phyloP scores from a whole-genome alignment of 768 basidiomycete genomes.

The Leucosporidium creatinivorum region DNA sequence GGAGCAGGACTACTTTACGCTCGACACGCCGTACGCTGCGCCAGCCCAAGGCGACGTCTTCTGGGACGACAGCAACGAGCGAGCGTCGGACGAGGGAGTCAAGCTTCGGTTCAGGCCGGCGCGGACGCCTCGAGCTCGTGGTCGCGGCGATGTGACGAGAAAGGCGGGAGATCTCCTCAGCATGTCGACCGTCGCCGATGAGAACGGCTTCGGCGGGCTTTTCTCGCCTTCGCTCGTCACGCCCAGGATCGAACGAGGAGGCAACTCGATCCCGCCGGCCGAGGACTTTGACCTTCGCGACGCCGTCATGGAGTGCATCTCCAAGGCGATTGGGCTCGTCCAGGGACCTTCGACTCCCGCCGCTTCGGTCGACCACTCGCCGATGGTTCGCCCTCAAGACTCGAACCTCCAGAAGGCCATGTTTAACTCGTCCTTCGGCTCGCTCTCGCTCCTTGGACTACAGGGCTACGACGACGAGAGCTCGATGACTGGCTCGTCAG shows the following conservation, averaged over 20 bases:
- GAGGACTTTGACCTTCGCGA: constrained; percentile 81
- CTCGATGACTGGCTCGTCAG: constrained; percentile 26
- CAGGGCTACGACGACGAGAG: constrained; percentile 38
- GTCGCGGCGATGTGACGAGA: constrained; percentile 36
- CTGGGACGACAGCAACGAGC: constrained; percentile 18
- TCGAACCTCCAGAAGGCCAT: constrained; percentile 14
- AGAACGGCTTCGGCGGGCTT: constrained; percentile 1
- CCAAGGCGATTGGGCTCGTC: constrained; percentile 88
- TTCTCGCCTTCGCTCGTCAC: constrained; percentile 1
- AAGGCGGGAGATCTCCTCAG: constrained; percentile 45
- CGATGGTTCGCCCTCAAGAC: constrained; percentile 38
- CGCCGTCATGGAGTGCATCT: constrained; percentile 95
- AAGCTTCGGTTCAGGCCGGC: constrained; percentile 8
- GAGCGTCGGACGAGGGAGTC: constrained; percentile 21
- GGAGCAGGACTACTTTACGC: constrained; percentile 28
- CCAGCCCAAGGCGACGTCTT: constrained; percentile 33
- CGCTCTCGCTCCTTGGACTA: constrained; percentile 38
- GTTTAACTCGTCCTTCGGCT: constrained; percentile 40
- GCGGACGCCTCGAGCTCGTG: too few species aligned
- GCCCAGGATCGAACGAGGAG: constrained; percentile 9
- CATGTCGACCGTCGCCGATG: constrained; percentile 39
- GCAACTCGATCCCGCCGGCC: constrained; percentile 35
- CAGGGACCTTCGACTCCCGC: constrained; percentile 57
- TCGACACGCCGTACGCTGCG: constrained; percentile 33
- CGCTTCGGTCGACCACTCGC: constrained; percentile 39